phyloP scores from a whole-genome alignment of 164 flowering plant species.

The Echeveria elegans region DNA sequence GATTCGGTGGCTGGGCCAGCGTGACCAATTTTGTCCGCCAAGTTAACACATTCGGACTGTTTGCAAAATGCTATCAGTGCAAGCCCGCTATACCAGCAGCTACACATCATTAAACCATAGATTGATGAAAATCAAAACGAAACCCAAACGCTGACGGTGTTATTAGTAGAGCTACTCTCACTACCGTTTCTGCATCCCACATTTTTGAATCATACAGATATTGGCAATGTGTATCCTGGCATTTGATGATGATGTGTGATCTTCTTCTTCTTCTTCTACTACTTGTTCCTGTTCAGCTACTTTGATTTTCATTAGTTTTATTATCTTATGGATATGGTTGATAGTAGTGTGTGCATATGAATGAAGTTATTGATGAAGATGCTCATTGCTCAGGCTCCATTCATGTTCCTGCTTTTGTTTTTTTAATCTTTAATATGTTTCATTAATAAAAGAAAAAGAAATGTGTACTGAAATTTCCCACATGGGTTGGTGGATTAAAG shows the following conservation, averaged over 20 bases:
- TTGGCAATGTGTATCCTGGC: not conserved
- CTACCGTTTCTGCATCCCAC: not conserved
- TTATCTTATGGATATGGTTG: not conserved
- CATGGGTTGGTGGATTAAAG: slow-evolving; percentile 1
- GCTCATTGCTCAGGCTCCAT: no score
- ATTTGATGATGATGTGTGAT: not conserved
- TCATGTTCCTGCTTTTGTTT: no score
- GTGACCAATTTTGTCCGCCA: slow-evolving; percentile 40
- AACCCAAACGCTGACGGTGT: no score
- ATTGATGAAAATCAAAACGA: no score
- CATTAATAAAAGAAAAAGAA: not conserved
- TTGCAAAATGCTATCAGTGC: slow-evolving; percentile 56
- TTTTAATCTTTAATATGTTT: no score
- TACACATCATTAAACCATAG: slow-evolving; percentile 23
- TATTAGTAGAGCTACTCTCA: no score
- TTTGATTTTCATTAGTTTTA: no score
- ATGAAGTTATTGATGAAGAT: not conserved
- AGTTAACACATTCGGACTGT: slow-evolving; percentile 47
- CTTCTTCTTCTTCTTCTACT: no score
- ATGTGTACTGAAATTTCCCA: not conserved
- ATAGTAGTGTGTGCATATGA: slow-evolving; percentile 1
- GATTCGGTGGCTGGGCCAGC: slow-evolving; percentile 61
- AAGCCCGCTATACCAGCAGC: slow-evolving; percentile 23
- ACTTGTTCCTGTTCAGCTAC: no score
- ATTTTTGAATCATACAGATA: slow-evolving; percentile 2